These are phyloP conservation scores for Yarrowia hollandica DNA, from an alignment of 805 yeast genomes.

Conservation along the genomic window DNA sequence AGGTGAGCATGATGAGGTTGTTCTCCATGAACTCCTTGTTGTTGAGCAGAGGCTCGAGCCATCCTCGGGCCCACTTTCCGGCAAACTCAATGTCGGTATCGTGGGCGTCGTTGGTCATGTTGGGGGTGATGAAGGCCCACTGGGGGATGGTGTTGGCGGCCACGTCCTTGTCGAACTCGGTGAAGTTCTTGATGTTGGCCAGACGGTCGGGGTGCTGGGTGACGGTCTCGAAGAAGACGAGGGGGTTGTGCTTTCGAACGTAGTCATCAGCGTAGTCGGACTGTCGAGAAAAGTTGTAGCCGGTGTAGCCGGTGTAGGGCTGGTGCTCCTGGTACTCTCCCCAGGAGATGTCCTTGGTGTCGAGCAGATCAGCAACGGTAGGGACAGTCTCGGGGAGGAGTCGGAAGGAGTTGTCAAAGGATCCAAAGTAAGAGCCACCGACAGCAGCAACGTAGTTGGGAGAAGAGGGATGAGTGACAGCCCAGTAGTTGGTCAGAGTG, in stretches of 20 bases:
- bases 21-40: conserved; percentile 51
- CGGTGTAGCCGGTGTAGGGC: conserved; percentile 55
- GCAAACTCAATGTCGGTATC: conserved; percentile 50
- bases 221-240: conserved; percentile 48
- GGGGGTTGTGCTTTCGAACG: conserved; percentile 56
- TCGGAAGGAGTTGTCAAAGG: conserved; percentile 49
- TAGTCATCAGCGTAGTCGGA: conserved; percentile 49
- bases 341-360: conserved; percentile 51
- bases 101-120: conserved; percentile 56
- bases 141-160: conserved; percentile 49
- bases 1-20: conserved; percentile 50
- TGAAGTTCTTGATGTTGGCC: conserved; percentile 51
- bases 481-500: conserved; percentile 53
- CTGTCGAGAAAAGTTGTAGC: conserved; percentile 50
- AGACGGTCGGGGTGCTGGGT: conserved; percentile 43
- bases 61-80: conserved; percentile 49
- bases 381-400: conserved; percentile 50
- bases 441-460: conserved; percentile 54
- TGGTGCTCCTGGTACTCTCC: conserved; percentile 55
- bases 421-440: conserved; percentile 54
- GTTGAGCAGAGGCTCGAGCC: conserved; percentile 48
- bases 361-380: conserved; percentile 51
- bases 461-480: conserved; percentile 54
- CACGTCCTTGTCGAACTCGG: conserved; percentile 48
- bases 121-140: conserved; percentile 56